Conservation (phyloP, 2,329 filamentous ascomycete genomes). For the Cryphonectria carpinicola region DNA sequence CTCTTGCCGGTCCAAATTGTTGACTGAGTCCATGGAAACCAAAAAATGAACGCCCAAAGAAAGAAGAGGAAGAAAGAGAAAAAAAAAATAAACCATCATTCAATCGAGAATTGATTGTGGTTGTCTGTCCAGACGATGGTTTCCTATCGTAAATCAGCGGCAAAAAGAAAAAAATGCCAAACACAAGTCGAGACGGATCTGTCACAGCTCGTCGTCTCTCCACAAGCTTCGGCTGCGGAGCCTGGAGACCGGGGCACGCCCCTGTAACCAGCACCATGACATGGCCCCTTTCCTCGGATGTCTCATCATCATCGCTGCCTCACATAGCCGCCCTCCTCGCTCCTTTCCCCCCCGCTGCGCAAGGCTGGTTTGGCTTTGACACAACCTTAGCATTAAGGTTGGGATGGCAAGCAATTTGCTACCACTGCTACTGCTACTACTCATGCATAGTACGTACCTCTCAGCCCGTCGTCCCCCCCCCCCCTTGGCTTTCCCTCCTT, state of each 20-base stretch:
- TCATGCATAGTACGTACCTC: slow-evolving; percentile 8
- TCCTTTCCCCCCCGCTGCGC: not conserved
- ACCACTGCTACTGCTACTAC: no score
- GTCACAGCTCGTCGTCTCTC: slow-evolving; percentile 44
- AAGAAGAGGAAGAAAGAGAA: not conserved
- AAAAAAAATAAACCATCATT: not conserved
- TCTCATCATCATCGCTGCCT: slow-evolving; percentile 18
- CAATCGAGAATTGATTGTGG: not conserved
- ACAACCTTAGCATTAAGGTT: slow-evolving; percentile 27
- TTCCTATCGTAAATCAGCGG: slow-evolving; percentile 30
- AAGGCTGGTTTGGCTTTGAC: slow-evolving; percentile 14
- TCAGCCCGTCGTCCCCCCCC: not conserved
- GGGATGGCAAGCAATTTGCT: slow-evolving; percentile 20
- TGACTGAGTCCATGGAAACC: not conserved
- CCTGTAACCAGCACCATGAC: not conserved
- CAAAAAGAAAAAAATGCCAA: slow-evolving; percentile 39
- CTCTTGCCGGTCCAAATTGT: not conserved
- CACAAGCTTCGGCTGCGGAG: slow-evolving; percentile 15
- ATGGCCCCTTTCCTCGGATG: slow-evolving; percentile 18
- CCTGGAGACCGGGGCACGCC: slow-evolving; percentile 10
- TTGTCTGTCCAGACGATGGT: slow-evolving; percentile 19
- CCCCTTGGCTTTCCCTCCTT: not conserved
- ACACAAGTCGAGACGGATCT: slow-evolving; percentile 56
- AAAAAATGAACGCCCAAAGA: no score
- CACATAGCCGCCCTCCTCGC: not conserved